phyloP scores from a whole-genome alignment of 1,284 basidiomycete genomes.

The Polyporus tsugae region DNA sequence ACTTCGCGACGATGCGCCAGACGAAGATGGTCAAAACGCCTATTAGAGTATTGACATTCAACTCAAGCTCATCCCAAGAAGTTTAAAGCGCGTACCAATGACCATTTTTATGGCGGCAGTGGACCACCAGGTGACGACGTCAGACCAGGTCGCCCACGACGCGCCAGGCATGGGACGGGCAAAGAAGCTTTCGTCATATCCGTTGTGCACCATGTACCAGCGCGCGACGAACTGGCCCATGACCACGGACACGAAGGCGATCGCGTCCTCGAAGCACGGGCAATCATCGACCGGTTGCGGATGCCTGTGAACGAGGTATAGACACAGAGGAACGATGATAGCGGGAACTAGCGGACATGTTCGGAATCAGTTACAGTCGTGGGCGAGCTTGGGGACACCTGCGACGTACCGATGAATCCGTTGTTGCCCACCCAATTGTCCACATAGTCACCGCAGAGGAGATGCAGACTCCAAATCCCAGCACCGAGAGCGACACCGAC shows the following conservation, averaged over 20 bases:
- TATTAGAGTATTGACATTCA: constrained; percentile 18
- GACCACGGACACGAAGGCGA: constrained; percentile 89
- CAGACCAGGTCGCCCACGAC: constrained; percentile 57
- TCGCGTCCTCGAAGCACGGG: constrained; percentile 98
- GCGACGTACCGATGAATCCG: constrained; percentile 60
- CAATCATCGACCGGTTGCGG: constrained; percentile 96
- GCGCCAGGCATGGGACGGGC: constrained; percentile 64
- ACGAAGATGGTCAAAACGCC: constrained; percentile 78
- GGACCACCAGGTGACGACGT: constrained; percentile 61
- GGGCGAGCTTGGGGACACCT: background rate
- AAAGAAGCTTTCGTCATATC: constrained; percentile 45
- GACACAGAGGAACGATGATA: constrained; percentile 68
- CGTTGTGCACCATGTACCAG: constrained; percentile 60
- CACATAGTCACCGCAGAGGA: constrained; percentile 46
- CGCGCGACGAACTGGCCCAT: constrained; percentile 78
- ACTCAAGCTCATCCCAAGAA: background rate
- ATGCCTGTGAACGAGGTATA: constrained; percentile 87
- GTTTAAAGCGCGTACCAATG: constrained; percentile 49
- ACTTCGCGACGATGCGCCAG: constrained; percentile 89
- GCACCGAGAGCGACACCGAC: constrained; percentile 75
- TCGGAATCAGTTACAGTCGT: background rate
- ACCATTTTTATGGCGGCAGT: constrained; percentile 69
- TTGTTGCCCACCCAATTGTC: constrained; percentile 59
- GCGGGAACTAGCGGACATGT: constrained; percentile 61
- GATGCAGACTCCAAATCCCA: constrained; percentile 68